Conservation (phyloP, 306 rosid species). For the Trichosanthes truncata region DNA sequence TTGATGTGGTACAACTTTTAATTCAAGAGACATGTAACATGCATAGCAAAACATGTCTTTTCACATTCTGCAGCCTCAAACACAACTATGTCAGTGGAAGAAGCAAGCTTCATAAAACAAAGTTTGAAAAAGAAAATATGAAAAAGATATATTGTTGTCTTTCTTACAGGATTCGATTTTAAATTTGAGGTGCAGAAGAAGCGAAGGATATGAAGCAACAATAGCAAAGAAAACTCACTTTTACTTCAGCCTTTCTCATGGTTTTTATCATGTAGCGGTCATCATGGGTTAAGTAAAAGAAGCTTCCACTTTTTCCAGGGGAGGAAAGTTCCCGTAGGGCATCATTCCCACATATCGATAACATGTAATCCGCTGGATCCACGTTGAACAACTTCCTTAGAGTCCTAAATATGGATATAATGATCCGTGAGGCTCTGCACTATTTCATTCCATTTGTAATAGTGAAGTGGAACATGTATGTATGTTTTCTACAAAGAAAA, state of each 20-base stretch:
- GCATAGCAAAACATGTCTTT: neutral
- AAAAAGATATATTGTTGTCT: neutral
- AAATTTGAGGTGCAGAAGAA: neutral
- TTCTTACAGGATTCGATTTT: neutral
- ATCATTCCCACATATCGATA: slow-evolving; percentile 83
- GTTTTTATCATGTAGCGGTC: slow-evolving; percentile 98
- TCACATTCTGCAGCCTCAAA: neutral
- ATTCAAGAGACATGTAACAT: neutral
- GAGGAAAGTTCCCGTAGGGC: slow-evolving; percentile 93
- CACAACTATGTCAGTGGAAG: neutral
- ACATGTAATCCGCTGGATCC: slow-evolving; percentile 93
- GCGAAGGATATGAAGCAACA: neutral
- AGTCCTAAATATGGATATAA: slow-evolving; percentile 50
- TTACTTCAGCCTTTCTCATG: slow-evolving; percentile 93
- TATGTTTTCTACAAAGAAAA: slow-evolving; percentile 5
- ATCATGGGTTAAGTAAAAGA: slow-evolving; percentile 81
- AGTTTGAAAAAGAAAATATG: neutral
- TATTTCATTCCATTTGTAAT: slow-evolving; percentile 5
- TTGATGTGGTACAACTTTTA: neutral
- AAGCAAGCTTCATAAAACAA: neutral
- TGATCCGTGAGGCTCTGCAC: slow-evolving; percentile 6
- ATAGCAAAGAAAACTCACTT: slow-evolving; percentile 40
- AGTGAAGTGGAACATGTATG: slow-evolving; percentile 8
- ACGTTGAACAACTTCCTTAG: slow-evolving; percentile 91
- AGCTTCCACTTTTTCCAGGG: slow-evolving; percentile 97